These are phyloP conservation scores for Pythium sukuiense DNA, from an alignment of 352 stramenopile species.

Conservation along the genomic window DNA sequence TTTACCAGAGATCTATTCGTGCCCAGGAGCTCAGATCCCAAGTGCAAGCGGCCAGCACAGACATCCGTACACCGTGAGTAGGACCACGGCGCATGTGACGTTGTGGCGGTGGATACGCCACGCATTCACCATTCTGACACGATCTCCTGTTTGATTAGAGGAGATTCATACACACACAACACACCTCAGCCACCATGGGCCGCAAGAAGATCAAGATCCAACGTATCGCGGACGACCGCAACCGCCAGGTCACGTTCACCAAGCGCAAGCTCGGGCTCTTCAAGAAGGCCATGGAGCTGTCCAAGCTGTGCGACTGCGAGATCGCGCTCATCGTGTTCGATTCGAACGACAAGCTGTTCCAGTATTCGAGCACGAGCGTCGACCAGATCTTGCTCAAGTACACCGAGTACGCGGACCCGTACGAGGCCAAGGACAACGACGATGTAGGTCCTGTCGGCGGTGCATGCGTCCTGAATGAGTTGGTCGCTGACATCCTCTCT, in stretches of 20 bases:
- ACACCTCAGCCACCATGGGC: too few relatives aligned
- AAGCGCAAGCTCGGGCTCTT: constrained; percentile 87
- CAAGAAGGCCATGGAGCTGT: constrained; percentile 88
- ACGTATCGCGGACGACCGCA: constrained; percentile 84
- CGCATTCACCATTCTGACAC: background rate
- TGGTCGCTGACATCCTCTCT: background rate
- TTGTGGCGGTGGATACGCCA: background rate
- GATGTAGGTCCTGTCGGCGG: constrained; percentile 48
- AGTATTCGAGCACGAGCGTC: constrained; percentile 81
- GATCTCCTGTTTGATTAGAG: background rate
- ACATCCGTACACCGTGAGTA: background rate
- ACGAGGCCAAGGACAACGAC: constrained; percentile 83
- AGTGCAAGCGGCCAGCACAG: background rate
- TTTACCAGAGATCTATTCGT: constrained; percentile 32
- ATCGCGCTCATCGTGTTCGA: constrained; percentile 87
- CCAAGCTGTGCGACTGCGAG: constrained; percentile 86
- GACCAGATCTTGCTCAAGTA: constrained; percentile 88
- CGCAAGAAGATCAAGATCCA: constrained; percentile 91
- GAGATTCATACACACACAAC: too few relatives aligned
- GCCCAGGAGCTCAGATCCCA: constrained; percentile 12
- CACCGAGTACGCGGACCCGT: constrained; percentile 82
- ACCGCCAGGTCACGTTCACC: constrained; percentile 81
- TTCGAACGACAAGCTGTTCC: constrained; percentile 85
- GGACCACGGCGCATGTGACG: background rate
- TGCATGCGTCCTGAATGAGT: too few relatives aligned